Base-by-base conservation (phyloP, 768 basidiomycete genomes). In the Tephrocybe sp. region DNA sequence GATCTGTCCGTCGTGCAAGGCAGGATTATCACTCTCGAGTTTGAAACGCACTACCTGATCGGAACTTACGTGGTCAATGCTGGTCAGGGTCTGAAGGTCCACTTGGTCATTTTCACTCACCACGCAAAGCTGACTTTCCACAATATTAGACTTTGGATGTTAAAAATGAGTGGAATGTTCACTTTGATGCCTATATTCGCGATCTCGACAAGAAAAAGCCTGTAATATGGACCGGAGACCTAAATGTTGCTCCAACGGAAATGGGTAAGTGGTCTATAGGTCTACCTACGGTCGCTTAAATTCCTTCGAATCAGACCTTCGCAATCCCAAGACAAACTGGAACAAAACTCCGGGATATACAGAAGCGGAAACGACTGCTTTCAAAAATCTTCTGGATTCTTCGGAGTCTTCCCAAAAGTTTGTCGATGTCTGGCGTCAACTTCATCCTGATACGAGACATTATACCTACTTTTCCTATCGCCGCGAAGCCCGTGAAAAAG, bases 291-390 rank as follows among this genome's bases (percentile, higher is more conserved):
- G 26, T 40, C 14, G 19, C 39, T 41, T 13, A 19, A 42, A 38
- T 9, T 4, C 16, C 10, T 51, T 22, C 30, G 14, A 55, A 89
- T n/a, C 7, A 26, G 89, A 92, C 63, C 76, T 92, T 14, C 58
- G 81, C 10, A 85, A 90, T 57, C 68, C 84, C 0, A 83, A 84
- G 49, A 57, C 72, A 43, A 92, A 92, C 61, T 92, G 89, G 89
- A 92, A 94, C 66, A 94, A 94, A 64, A 83, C 87, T 0, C 72
- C 92, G 1, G 92, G 92, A 0, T 90, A 91, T 63, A 94, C 92
- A 0, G 82, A 89, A 60, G 82, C 77, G 7, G 92, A 95, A 69
- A 91, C 87, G 9, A 77, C 82, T 4, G 82, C 86, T 0, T 93
- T 87, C 65, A 79, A 76, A 49, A 75, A 78, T 14, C 83, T 93